Evolutionary conservation across 2,329 filamentous ascomycete species (phyloP), one percentile per base, ranked within the genome.

Genomic region (Venturia effusa): DNA sequence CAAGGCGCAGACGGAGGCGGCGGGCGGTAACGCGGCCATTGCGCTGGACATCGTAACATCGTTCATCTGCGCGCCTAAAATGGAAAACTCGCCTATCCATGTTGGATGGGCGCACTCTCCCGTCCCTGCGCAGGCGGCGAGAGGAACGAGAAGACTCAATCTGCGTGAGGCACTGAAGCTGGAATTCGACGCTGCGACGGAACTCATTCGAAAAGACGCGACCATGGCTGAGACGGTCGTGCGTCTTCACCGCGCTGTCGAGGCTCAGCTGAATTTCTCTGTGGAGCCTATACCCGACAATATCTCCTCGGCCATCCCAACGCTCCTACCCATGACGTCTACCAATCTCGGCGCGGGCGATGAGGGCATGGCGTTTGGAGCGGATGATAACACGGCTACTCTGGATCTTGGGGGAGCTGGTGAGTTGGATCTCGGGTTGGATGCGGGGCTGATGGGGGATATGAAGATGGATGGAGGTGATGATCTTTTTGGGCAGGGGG

Each of bases 31-130:
- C 64, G 76, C 59, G 19, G 59, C 57, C 11, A 19, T 86, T 5
- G 84, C 84, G 0, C 83, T 91, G 64, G 89, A 92, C 68, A 80
- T 92, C 11, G 88, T 83, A 2, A 84, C 83, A 2, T 83, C 87
- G 0, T 76, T 92, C 8, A 79, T 92, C 11, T 90, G 88, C 70
- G 84, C 88, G 0, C 87, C 88, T 69, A 76, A 69, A 65, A 76
- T 71, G 37, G 71, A 70, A 67, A 72, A 74, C 71, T 76, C 73
- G 63, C 69, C 72, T 2, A 66, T 76, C 19, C 62, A 70, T 1
- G 67, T 75, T 32, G 69, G 71, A 15, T 76, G 74, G 74, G 65
- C 73, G 10, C 67, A 67, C 27, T 73, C 70, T 43, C 59, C 70
- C 0, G 69, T 72, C 13, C 67, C 71, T 19, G 66, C 70, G n/a